Evolutionary conservation across 225 moss, liverwort and hornwort species (phyloP).

Genomic region (Physcomitrellopsis africana): DNA sequence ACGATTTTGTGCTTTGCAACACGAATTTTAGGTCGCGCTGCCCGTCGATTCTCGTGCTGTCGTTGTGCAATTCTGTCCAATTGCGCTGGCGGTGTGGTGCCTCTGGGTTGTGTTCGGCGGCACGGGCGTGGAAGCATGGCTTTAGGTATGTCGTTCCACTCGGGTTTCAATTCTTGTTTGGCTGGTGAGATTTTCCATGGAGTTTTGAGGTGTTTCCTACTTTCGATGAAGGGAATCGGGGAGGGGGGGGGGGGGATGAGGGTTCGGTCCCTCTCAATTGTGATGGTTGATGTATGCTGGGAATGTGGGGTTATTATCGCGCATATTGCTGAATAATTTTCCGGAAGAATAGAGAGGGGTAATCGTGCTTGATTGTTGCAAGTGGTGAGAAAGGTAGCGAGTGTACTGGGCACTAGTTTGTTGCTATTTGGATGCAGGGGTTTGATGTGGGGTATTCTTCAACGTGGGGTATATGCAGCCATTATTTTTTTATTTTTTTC

Average conservation of each 20-base stretch:
- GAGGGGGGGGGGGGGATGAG: background rate
- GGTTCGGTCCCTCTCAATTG: background rate
- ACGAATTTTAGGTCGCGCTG: background rate
- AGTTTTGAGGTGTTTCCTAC: background rate
- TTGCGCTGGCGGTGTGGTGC: slow-evolving; percentile 27
- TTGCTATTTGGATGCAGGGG: slow-evolving; percentile 23
- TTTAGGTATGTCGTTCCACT: slow-evolving; percentile 29
- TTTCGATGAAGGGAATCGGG: background rate
- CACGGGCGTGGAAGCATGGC: slow-evolving; percentile 34
- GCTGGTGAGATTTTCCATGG: background rate
- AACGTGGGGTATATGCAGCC: background rate
- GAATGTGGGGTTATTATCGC: background rate
- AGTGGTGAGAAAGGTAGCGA: background rate
- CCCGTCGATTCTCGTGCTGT: background rate
- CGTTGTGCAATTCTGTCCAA: slow-evolving; percentile 19
- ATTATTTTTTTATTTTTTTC: background rate
- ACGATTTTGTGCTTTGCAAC: background rate
- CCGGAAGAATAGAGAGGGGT: background rate
- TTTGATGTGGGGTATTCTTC: slow-evolving; percentile 23
- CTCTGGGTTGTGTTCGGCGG: slow-evolving; percentile 6
- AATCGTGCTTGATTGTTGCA: slow-evolving; percentile 6
- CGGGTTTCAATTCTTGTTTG: background rate
- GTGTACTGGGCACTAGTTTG: background rate
- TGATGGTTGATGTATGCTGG: background rate
- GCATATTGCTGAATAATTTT: background rate